phyloP scores from a whole-genome alignment of 2,329 filamentous ascomycete species.

The Leptosphaerulina australis region DNA sequence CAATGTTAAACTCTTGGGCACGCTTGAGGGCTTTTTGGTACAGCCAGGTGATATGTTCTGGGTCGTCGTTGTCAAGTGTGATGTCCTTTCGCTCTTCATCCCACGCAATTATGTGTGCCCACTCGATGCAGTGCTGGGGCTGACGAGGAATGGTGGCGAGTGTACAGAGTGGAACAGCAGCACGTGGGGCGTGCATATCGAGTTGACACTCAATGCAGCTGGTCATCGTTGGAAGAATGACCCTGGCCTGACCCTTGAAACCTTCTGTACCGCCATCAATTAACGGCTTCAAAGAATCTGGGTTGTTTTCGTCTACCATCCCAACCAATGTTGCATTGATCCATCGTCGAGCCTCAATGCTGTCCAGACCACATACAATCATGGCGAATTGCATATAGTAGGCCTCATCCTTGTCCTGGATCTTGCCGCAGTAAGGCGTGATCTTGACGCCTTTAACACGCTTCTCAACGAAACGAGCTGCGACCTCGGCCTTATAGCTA shows the following conservation, averaged over 20 bases:
- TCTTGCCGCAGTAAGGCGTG: constrained; percentile 90
- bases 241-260: constrained; percentile 95
- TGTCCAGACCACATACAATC: constrained; percentile 92
- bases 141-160: constrained; percentile 95
- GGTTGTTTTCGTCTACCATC: constrained; percentile 83
- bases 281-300: constrained; percentile 87
- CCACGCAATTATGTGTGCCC: constrained; percentile 99
- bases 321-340: constrained; percentile 93
- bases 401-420: constrained; percentile 93
- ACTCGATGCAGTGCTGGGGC: constrained; percentile 97
- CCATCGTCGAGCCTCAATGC: constrained; percentile 96
- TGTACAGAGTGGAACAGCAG: constrained; percentile 95
- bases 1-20: constrained; percentile 86
- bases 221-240: constrained; percentile 88
- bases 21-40: constrained; percentile 82
- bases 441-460: constrained; percentile 90
- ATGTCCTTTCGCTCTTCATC: constrained; percentile 74
- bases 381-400: constrained; percentile 98
- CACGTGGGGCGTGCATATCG: constrained; percentile 96
- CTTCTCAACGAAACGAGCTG: constrained; percentile 87
- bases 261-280: constrained; percentile 98
- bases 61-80: constrained; percentile 90
- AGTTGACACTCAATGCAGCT: constrained; percentile 98
- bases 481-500: constrained; percentile 90
- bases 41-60: constrained; percentile 97